A percentile compares a stretch with the other conserved stretches of the same genome.
These are phyloP conservation scores for Colletotrichum musicola DNA, from an alignment of 2,329 filamentous ascomycete genomes.

Conservation along the genomic window DNA sequence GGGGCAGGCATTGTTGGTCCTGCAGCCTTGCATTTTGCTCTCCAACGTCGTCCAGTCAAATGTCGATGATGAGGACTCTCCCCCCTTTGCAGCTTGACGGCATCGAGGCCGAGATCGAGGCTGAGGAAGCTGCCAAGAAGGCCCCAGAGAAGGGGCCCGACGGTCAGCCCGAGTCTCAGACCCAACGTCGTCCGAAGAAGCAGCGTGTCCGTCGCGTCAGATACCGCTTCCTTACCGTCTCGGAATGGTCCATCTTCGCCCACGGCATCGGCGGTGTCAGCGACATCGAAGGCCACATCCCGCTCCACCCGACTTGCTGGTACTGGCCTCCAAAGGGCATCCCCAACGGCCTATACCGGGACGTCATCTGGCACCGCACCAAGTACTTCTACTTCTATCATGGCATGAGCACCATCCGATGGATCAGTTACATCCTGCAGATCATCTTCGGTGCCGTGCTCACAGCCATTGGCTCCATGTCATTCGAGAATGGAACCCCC, in stretches of 20 bases:
- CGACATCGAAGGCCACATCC: slow-evolving; percentile 57
- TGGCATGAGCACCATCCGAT: slow-evolving; percentile 55
- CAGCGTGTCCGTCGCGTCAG: slow-evolving; percentile 26
- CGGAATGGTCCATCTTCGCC: slow-evolving; percentile 62
- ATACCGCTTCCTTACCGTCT: slow-evolving; percentile 56
- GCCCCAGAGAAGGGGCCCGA: not conserved
- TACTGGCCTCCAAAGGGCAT: slow-evolving; percentile 63
- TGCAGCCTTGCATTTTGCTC: not conserved
- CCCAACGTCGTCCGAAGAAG: slow-evolving; percentile 2
- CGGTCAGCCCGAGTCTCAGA: not conserved
- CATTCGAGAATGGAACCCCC: slow-evolving; percentile 50
- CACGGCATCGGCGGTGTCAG: slow-evolving; percentile 60
- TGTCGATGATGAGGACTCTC: slow-evolving; percentile 22
- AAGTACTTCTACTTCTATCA: slow-evolving; percentile 61
- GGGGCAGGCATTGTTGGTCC: not conserved
- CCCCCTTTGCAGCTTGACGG: slow-evolving; percentile 35
- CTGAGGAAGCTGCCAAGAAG: slow-evolving; percentile 1
- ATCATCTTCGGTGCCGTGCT: slow-evolving; percentile 62
- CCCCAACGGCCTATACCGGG: slow-evolving; percentile 62
- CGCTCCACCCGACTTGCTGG: slow-evolving; percentile 56
- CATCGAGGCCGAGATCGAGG: slow-evolving; percentile 23
- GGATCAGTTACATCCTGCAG: slow-evolving; percentile 62
- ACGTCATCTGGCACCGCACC: slow-evolving; percentile 58
- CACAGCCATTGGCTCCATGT: slow-evolving; percentile 62
- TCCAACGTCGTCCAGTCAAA: not conserved